These are phyloP conservation scores for Juglanconis oblonga DNA, from an alignment of 2,329 filamentous ascomycete species.

Conservation along the genomic window DNA sequence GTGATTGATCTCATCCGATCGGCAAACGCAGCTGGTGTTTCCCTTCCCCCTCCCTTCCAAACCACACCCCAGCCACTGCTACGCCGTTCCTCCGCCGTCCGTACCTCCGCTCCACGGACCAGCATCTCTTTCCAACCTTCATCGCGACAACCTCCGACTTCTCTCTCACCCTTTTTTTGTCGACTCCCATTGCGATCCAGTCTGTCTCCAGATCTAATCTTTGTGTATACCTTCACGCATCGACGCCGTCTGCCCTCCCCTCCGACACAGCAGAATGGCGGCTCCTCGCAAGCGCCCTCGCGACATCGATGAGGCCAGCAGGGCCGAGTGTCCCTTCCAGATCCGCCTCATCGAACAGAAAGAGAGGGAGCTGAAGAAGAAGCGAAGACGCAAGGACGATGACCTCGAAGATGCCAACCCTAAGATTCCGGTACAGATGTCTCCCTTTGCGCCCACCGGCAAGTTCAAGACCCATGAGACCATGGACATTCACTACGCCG, in stretches of 20 bases:
- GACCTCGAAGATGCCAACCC: constrained; percentile 41
- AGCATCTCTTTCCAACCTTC: neutral
- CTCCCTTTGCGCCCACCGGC: constrained; percentile 52
- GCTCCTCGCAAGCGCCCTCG: constrained; percentile 51
- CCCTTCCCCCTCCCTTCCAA: constrained; percentile 7
- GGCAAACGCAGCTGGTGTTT: neutral
- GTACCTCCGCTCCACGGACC: neutral
- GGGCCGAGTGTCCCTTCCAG: constrained; percentile 55
- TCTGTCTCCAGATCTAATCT: no score
- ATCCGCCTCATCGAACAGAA: constrained; percentile 45
- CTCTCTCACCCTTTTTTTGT: neutral
- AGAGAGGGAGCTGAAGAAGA: constrained; percentile 45
- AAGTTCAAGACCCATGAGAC: constrained; percentile 52
- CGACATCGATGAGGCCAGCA: constrained; percentile 44
- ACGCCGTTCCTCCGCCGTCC: neutral
- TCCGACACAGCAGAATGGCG: constrained; percentile 29
- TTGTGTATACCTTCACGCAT: no score
- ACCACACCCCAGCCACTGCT: constrained; percentile 1
- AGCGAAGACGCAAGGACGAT: constrained; percentile 41
- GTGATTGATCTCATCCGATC: constrained; percentile 1
- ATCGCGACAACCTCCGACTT: neutral
- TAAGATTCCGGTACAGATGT: constrained; percentile 47
- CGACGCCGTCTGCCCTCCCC: neutral
- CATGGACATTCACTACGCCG: constrained; percentile 53
- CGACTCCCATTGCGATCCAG: neutral